Percentiles rank a stretch among this genome's conserved stretches.
These are phyloP conservation scores for Butyriboletus appendiculatus DNA, from an alignment of 1,284 basidiomycete species.

Conservation along the genomic window DNA sequence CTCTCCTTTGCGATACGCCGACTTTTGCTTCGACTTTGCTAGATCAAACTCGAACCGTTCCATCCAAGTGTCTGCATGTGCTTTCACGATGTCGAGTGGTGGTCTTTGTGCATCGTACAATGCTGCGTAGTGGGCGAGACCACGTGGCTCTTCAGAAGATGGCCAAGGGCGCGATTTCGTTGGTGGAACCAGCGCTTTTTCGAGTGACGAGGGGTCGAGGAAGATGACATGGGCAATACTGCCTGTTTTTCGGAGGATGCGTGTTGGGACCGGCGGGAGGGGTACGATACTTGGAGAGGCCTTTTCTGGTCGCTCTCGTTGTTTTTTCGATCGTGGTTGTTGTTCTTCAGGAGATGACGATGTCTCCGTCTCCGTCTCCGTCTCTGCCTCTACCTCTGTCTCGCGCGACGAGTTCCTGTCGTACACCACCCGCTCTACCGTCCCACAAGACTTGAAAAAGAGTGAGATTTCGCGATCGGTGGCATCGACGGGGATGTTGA, in stretches of 20 bases:
- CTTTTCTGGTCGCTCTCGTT: constrained; percentile 38
- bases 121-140: constrained; percentile 69
- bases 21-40: constrained; percentile 62
- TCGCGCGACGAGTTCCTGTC: constrained; percentile 33
- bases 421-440: constrained; percentile 74
- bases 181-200: constrained; percentile 56
- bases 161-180: constrained; percentile 62
- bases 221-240: constrained; percentile 76
- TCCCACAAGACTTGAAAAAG: constrained; percentile 75
- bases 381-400: constrained; percentile 27
- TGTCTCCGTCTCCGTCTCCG: constrained; percentile 12
- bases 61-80: constrained; percentile 77
- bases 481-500: constrained; percentile 84
- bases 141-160: constrained; percentile 55
- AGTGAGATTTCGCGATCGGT: constrained; percentile 74
- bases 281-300: constrained; percentile 53
- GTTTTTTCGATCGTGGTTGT: constrained; percentile 45
- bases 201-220: constrained; percentile 71
- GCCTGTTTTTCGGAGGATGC: constrained; percentile 64
- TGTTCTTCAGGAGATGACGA: constrained; percentile 26
- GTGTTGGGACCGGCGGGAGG: constrained; percentile 53
- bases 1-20: constrained; percentile 74
- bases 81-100: constrained; percentile 66
- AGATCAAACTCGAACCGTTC: constrained; percentile 74
- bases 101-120: constrained; percentile 69